Base-by-base conservation (phyloP, 176 grass and related monocot species). In the Elymus sibiricus region DNA sequence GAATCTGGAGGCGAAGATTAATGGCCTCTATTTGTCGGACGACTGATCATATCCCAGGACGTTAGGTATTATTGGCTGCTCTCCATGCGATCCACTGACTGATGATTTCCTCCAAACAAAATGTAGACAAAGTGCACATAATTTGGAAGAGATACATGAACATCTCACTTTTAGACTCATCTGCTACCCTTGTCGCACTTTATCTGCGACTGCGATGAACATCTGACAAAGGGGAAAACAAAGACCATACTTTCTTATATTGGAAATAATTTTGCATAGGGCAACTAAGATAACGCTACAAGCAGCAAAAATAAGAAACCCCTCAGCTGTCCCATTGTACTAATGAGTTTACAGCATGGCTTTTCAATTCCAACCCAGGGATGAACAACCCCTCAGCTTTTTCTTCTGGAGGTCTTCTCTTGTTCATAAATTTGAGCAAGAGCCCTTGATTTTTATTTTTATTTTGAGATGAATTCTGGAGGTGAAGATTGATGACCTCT, bases 121-220 rank as follows among this genome's bases (percentile, higher is more conserved):
- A 77, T 28, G 11, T 3, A 79, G 28, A 66, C 10, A 5, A 12
- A 3, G 8, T 69, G 62, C 16, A 51, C 58, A 74, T 38, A 76
- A 81, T 85, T 37, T 70, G 38, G 32, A 38, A 55, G 53, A 51
- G 61, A 64, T 37, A 70, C 81, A 83, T 9, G 26, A 70, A 85
- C 65, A 76, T 64, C 26, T 0, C 55, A 27, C 69, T 35, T 29
- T 68, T 4, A 0, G 70, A 34, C 47, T 38, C 19, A 59, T 59
- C 43, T 46, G 43, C 43, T 46, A 46, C 43, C 43, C 43, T 46
- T 46, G 43, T 14, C 43, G 10, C 43, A 46, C 43, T 13, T 46
- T 13, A 46, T 46, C 43, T 46, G 43, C 11, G 10, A 43, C 9
- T 43, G 42, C 42, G 10, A 9, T 58, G n/a, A 32, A 88, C 53